Evolutionary conservation across 1,139 yeast genomes (phyloP).

Genomic region (Protomyces inundatus): DNA sequence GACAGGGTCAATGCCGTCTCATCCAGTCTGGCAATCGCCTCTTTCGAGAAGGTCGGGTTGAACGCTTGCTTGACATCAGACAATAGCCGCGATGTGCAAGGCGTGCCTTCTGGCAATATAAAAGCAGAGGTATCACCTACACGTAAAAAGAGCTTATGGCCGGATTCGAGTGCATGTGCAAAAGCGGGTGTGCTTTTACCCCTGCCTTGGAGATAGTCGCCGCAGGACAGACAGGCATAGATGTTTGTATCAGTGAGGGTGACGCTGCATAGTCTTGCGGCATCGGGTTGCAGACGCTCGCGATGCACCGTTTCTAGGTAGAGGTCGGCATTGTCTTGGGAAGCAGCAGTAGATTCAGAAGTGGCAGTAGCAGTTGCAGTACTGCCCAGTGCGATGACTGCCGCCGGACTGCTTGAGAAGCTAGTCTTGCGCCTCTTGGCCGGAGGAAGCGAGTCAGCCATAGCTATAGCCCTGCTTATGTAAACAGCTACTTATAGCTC

Average conservation of each 20-base stretch:
- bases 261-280: slow-evolving; percentile 60
- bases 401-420: too few species aligned
- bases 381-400: too few species aligned
- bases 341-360: too few species aligned
- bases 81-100: slow-evolving; percentile 43
- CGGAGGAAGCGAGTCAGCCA: too few species aligned
- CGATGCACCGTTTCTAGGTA: slow-evolving; percentile 57
- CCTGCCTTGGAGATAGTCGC: slow-evolving; percentile 63
- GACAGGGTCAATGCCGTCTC: slow-evolving; percentile 33
- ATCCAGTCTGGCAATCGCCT: slow-evolving; percentile 41
- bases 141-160: slow-evolving; percentile 62
- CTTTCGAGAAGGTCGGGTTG: slow-evolving; percentile 48
- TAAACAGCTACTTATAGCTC: too few species aligned
- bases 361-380: too few species aligned
- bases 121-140: slow-evolving; percentile 49
- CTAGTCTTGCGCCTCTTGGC: too few species aligned
- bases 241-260: slow-evolving; percentile 58
- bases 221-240: slow-evolving; percentile 70
- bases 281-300: slow-evolving; percentile 60
- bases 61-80: slow-evolving; percentile 52
- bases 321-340: slow-evolving; percentile 30
- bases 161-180: slow-evolving; percentile 55
- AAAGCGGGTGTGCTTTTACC: slow-evolving; percentile 60
- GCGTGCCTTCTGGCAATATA: slow-evolving; percentile 57
- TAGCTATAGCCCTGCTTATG: too few species aligned